phyloP scores from a whole-genome alignment of 1,284 basidiomycete genomes.

The Phellopilus nigrolimitatus region DNA sequence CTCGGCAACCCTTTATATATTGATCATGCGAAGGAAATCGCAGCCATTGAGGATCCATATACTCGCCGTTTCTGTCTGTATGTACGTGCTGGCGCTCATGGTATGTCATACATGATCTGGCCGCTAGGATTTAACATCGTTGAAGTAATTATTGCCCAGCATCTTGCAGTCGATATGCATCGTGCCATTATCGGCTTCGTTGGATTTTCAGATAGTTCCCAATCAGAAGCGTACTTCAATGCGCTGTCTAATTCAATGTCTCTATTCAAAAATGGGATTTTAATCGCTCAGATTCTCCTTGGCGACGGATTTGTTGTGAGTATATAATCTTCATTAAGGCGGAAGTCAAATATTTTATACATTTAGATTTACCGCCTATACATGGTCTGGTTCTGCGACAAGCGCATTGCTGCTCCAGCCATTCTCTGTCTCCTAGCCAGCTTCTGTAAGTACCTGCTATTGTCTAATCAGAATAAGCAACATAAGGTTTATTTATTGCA shows the following conservation, averaged over 20 bases:
- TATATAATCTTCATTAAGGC: not conserved
- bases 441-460: not conserved
- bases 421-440: constrained; percentile 2
- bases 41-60: no score
- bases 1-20: no score
- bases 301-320: constrained; percentile 18
- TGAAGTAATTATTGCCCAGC: constrained; percentile 4
- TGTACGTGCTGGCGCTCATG: constrained; percentile 17
- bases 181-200: constrained; percentile 23
- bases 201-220: constrained; percentile 10
- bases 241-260: constrained; percentile 20
- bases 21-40: no score
- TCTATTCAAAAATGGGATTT: constrained; percentile 21
- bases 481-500: not conserved
- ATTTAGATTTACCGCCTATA: constrained; percentile 11
- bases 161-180: constrained; percentile 21
- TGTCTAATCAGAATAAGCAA: not conserved
- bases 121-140: not conserved
- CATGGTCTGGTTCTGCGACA: constrained; percentile 7
- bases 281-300: constrained; percentile 21
- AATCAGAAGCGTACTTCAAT: constrained; percentile 20
- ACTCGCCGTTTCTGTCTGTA: constrained; percentile 5
- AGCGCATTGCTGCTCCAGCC: not conserved
- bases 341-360: not conserved
- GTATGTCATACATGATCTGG: not conserved